These are phyloP conservation scores for Moniliella sp. DNA, from an alignment of 1,284 basidiomycete species.

Conservation along the genomic window DNA sequence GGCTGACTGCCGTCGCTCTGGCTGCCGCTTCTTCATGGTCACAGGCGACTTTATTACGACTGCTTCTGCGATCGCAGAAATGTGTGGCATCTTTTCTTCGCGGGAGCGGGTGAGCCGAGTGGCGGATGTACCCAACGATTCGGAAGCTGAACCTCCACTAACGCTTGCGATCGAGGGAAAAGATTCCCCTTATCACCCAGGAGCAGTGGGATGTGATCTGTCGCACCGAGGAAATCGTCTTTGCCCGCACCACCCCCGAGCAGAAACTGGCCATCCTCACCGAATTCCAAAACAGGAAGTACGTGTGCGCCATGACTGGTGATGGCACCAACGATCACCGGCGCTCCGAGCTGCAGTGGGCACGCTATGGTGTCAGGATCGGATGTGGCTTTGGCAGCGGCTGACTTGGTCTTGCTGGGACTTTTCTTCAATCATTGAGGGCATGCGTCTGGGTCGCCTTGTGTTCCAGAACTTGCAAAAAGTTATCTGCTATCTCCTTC, in stretches of 20 bases:
- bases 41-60: conserved; percentile 44
- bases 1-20: conserved; percentile 42
- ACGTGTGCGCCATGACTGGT: conserved; percentile 44
- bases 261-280: conserved; percentile 49
- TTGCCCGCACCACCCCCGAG: conserved; percentile 51
- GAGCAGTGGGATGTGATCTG: conserved; percentile 41
- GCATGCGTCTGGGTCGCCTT: conserved; percentile 38
- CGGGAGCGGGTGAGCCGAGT: too few species aligned
- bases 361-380: conserved; percentile 39
- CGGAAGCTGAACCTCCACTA: too few species aligned
- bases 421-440: conserved; percentile 20
- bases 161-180: not conserved
- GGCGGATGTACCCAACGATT: too few species aligned
- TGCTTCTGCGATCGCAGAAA: conserved; percentile 44
- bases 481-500: conserved; percentile 29
- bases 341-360: conserved; percentile 37
- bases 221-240: conserved; percentile 48
- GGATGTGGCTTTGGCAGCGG: conserved; percentile 34
- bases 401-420: conserved; percentile 21
- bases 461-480: conserved; percentile 50
- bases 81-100: conserved; percentile 47
- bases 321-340: conserved; percentile 54
- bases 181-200: conserved; percentile 25
- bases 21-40: conserved; percentile 49
- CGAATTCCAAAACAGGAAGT: conserved; percentile 41